Evolutionary conservation across 129 eudicot genomes (phyloP).

Genomic region (Pulicaria dysenterica): DNA sequence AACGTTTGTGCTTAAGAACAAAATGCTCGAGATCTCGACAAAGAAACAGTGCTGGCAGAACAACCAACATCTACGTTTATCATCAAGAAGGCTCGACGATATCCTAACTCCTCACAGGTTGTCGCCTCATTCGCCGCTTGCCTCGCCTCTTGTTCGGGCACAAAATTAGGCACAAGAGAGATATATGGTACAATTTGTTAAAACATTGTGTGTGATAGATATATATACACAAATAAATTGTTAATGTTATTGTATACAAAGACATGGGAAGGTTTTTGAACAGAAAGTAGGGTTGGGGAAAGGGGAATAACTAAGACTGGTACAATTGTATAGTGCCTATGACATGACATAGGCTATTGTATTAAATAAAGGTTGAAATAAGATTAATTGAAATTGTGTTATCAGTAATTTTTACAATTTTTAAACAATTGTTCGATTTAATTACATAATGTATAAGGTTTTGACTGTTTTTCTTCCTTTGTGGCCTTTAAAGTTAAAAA

Average conservation of each 20-base stretch:
- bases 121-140: constrained; percentile 64
- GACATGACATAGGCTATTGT: constrained; percentile 11
- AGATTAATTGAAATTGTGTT: not conserved
- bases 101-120: constrained; percentile 45
- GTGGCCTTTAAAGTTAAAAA: no score
- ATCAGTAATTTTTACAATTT: not conserved
- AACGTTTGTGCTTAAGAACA: constrained; percentile 36
- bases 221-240: not conserved
- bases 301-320: not conserved
- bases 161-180: constrained; percentile 23
- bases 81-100: constrained; percentile 49
- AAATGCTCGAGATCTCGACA: constrained; percentile 32
- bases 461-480: no score
- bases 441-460: no score
- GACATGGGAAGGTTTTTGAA: constrained; percentile 11
- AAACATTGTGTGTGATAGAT: constrained; percentile 5
- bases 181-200: not conserved
- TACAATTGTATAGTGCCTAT: constrained; percentile 1
- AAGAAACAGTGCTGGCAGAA: constrained; percentile 45
- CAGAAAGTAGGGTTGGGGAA: not conserved
- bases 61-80: constrained; percentile 36
- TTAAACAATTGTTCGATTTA: no score
- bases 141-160: constrained; percentile 58
- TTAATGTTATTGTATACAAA: constrained; percentile 6
- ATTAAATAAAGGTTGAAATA: constrained; percentile 16